Base-by-base conservation (phyloP, 768 basidiomycete genomes). In the Nidularia pulvinata region DNA sequence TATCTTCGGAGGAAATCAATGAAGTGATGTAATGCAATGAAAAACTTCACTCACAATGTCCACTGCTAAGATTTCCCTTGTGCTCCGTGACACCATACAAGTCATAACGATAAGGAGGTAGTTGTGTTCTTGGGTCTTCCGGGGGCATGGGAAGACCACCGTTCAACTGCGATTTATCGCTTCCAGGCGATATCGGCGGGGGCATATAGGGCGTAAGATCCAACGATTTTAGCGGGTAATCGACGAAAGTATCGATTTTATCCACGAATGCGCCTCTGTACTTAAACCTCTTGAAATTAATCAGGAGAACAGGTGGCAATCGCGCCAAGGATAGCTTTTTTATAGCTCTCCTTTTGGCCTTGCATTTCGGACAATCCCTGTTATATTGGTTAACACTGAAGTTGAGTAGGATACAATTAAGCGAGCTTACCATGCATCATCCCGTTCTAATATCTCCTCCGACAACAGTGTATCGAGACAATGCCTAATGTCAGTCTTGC, bases 61-160 rank as follows among this genome's bases (percentile, higher is more conserved):
- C 97, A 64, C 91, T 93, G 62, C 88, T 93, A 51, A 99, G 72
- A 65, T 86, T 96, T 7, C 97, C 97, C 68, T 86, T 93, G 71
- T 99, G 97, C 68, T 98, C 98, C 54, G 93, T 96, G 42, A 98
- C 95, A 7, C 80, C 95, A 64, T 97, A 98, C 58, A 98, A 72
- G 62, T 99, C 96, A 66, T 98, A 99, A 59, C 76, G 82, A 67
- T 93, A 98, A 2, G 94, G 94, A 19, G 92, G 93, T n/a, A 85
- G 64, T 69, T 95, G 92, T 14, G 82, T 76, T 16, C 91, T 78
- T 1, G 94, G 91, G 65, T 95, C 95, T 16, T 89, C 85, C 19
- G 65, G 61, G 13, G 78, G 74, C 64, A 73, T 61, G 39, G 68
- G 71, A 32, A 72, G 61, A 7, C 76, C 76, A 4, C 73, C 72